Conservation (phyloP, 257 asterid genomes). For the Cruciata laevipes region DNA sequence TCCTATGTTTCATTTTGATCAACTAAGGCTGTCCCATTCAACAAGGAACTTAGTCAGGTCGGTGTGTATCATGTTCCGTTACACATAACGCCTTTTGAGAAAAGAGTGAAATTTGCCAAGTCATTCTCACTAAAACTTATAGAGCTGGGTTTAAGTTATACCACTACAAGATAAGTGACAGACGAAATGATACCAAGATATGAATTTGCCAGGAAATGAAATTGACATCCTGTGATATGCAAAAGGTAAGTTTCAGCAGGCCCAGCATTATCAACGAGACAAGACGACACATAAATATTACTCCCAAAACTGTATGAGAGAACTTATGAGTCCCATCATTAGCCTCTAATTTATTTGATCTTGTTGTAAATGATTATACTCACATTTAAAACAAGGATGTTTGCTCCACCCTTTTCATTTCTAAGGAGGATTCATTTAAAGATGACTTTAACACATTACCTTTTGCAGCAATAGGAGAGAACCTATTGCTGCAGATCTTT, state of each 20-base stretch:
- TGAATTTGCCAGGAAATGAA: not conserved
- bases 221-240: not conserved
- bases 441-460: slow-evolving; percentile 25
- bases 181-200: not conserved
- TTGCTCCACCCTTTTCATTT: not conserved
- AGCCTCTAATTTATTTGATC: not conserved
- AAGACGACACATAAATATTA: not conserved
- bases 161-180: not conserved
- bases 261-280: not conserved
- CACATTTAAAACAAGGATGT: not conserved
- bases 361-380: not conserved
- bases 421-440: not conserved
- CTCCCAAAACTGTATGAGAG: not conserved
- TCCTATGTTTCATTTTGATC: not conserved
- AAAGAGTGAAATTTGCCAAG: not conserved
- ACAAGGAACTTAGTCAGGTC: not conserved
- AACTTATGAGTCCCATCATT: not conserved
- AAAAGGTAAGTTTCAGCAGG: not conserved
- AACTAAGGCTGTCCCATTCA: not conserved
- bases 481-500: slow-evolving; percentile 25
- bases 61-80: not conserved
- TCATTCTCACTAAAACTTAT: not conserved
- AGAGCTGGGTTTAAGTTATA: not conserved
- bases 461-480: slow-evolving; percentile 33
- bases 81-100: not conserved